Evolutionary conservation across 179 eudicot species (phyloP).

Genomic region (Beta corolliflora): DNA sequence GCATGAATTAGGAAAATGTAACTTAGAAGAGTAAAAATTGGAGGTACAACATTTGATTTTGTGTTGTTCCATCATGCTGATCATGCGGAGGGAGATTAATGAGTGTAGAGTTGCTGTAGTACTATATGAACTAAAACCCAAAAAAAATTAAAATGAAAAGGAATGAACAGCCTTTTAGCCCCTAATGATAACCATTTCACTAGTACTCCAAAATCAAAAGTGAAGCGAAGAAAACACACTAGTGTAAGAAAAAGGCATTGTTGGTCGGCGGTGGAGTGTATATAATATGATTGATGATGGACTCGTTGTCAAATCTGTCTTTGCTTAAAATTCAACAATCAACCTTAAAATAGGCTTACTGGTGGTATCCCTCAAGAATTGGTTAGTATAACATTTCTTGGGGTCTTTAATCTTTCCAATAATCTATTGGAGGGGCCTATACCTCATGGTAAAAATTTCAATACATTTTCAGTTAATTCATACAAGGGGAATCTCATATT

Average conservation of each 20-base stretch:
- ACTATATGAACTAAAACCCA: background rate
- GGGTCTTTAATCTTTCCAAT: too few relatives aligned
- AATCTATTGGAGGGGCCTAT: too few relatives aligned
- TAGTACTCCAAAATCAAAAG: conserved; percentile 14
- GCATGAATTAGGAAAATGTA: background rate
- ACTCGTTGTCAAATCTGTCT: conserved; percentile 12
- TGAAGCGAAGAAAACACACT: conserved; percentile 6
- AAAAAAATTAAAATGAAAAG: background rate
- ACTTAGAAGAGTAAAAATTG: background rate
- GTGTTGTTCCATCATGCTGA: conserved; percentile 3
- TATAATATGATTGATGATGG: conserved; percentile 17
- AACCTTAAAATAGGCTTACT: too few relatives aligned
- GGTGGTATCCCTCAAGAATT: too few relatives aligned
- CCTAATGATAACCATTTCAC: conserved; percentile 6
- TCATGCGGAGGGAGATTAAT: conserved; percentile 2
- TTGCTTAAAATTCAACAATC: background rate
- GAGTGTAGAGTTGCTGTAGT: too few relatives aligned
- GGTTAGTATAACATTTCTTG: too few relatives aligned
- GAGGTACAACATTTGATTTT: background rate
- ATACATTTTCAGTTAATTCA: too few relatives aligned
- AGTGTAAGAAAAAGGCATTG: background rate
- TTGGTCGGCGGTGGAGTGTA: conserved; percentile 31
- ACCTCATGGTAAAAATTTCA: too few relatives aligned
- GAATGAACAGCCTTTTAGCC: background rate
- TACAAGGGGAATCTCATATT: too few relatives aligned